Evolutionary conservation across 1,284 basidiomycete genomes (phyloP), one percentile per base, ranked within the genome.

Genomic region (Tilletiaria anomala): DNA sequence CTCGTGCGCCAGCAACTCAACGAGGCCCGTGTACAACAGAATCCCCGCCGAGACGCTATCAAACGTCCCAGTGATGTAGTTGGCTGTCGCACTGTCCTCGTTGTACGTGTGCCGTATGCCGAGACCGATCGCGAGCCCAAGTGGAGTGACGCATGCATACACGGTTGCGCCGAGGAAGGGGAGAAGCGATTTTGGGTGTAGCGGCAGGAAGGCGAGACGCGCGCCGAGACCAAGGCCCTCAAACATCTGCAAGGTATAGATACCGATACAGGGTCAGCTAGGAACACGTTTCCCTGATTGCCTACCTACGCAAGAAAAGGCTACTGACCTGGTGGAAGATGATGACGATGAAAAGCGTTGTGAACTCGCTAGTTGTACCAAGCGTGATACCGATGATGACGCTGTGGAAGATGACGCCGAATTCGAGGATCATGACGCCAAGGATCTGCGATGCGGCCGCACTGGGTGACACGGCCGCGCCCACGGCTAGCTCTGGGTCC

Each of bases 371-470:
- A 57, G 82, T 78, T 23, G 91, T 85, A 16, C 87, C 88, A 35
- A 97, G 77, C 0, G 91, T 96, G 18, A 97, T 71, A 1, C 91
- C 91, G 54, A 97, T 87, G 52, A 97, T 76, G 32, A 94, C 64
- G 59, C 69, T 67, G 37, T 40, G 88, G 47, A 97, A 72, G 11
- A 89, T 70, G 37, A 96, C 84, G 57, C 91, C 93, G 58, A 96
- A 91, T 65, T 77, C 86, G 45, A 91, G 73, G 49, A 89, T 86
- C 32, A 75, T 78, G 33, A 88, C 73, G 16, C 87, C 88, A 35
- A 96, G 73, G 37, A 93, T 72, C 68, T 94, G 86, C 1, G 83
- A 78, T 1, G 74, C 53, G 2, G 50, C 44, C n/a, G 2, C 47
- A 1, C 75, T 71, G 8, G 40, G 41, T 20, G 45, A 48, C 15